Base-by-base conservation (phyloP, 2,329 filamentous ascomycete species). In the Chrysoporthe deuterocubensis region DNA sequence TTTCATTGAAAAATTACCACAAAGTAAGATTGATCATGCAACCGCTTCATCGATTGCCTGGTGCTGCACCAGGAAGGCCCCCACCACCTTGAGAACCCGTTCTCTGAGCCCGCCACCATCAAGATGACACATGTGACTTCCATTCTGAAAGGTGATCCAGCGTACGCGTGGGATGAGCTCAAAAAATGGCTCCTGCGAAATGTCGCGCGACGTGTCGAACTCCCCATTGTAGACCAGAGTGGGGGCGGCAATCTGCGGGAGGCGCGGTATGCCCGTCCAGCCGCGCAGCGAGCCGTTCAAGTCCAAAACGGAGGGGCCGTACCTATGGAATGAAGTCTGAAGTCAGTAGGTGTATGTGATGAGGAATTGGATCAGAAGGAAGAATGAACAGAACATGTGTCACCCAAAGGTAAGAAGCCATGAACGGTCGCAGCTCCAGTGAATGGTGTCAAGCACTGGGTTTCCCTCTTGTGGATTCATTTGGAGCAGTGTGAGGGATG, bases 1-100 rank as follows among this genome's bases (percentile, higher is more conserved):
- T 5, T 40, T 40, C 37, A 40, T 40, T 40, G 37, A 9, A n/a
- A 21, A n/a, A 21, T 52, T 21, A 16, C 5, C 26, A 18, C 48
- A 52, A 18, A 52, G 48, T 26, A 52, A n/a, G n/a, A 26, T n/a
- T 9, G 48, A 52, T 52, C 48, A 52, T n/a, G 48, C 48, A 18
- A 52, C 21, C 54, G 26, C 40, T 40, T 66, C 42, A 43, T 52
- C 54, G 32, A n/a, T 43, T 54, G 56, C 64, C 44, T 63, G 62
- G 40, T 69, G 59, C 59, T 72, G 69, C 13, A 66, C 70, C 56
- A 73, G 61, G 62, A 73, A 73, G 26, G 70, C 69, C 5, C 71
- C 71, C 21, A 73, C 72, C 32, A 72, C 65, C 64, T 71, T 73
- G 58, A 72, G 58, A 44, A 73, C 64, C 57, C 71, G 66, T 63